These are phyloP conservation scores for Bonnemaisonia californica DNA, from an alignment of 31 red algal genomes.

Conservation along the genomic window DNA sequence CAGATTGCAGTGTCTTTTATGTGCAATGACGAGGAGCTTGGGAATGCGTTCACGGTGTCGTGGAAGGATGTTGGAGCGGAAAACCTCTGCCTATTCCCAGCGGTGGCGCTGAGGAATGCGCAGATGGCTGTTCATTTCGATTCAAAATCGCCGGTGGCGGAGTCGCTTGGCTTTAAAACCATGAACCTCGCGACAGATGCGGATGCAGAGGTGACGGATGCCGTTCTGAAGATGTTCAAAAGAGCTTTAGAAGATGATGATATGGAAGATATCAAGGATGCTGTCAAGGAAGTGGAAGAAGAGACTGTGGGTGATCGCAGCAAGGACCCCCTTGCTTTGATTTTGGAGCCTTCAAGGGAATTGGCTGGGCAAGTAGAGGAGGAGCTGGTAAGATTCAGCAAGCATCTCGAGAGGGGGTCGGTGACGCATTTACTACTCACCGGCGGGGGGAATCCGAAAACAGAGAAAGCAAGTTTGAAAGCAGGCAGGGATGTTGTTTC, in stretches of 20 bases:
- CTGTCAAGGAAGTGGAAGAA: background rate
- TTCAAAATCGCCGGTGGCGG: constrained; percentile 8
- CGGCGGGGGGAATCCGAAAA: constrained; percentile 60
- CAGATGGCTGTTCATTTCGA: constrained; percentile 63
- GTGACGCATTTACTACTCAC: constrained; percentile 33
- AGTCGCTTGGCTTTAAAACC: constrained; percentile 40
- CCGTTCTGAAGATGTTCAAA: constrained; percentile 21
- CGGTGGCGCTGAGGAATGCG: constrained; percentile 69
- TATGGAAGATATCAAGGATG: background rate
- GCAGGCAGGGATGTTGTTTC: constrained; percentile 59
- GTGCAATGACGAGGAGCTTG: constrained; percentile 66
- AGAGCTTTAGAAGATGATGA: background rate
- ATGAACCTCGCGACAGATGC: constrained; percentile 32
- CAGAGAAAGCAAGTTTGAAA: constrained; percentile 26
- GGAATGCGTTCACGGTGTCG: constrained; percentile 52
- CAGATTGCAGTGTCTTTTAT: constrained; percentile 48
- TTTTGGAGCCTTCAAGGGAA: constrained; percentile 83
- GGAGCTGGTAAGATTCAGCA: constrained; percentile 62
- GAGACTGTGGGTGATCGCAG: constrained; percentile 18
- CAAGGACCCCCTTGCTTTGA: constrained; percentile 62
- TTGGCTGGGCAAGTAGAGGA: constrained; percentile 77
- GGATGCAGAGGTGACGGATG: constrained; percentile 30
- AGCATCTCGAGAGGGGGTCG: constrained; percentile 31
- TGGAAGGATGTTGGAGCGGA: constrained; percentile 28
- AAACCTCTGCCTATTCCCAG: constrained; percentile 59